Evolutionary conservation across 441 rosid species (phyloP).

Genomic region (Geranium incanum): DNA sequence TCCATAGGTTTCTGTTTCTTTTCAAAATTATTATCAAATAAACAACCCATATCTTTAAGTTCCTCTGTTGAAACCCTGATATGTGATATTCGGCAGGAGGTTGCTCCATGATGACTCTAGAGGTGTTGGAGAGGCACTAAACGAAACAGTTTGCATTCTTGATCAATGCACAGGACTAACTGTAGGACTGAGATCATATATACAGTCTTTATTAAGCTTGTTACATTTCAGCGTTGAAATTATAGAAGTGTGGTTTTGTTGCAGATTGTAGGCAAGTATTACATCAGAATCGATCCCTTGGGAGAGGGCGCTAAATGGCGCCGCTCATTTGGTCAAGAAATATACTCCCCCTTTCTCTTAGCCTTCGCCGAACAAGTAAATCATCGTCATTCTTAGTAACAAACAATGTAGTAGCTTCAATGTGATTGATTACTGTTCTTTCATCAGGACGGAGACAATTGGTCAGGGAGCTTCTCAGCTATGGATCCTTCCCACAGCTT

Average conservation of each 20-base stretch:
- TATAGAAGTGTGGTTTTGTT: not conserved
- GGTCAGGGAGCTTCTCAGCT: conserved; percentile 41
- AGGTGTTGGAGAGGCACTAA: conserved; percentile 85
- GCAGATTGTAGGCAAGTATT: conserved; percentile 58
- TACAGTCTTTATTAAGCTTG: not conserved
- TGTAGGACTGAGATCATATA: conserved; percentile 34
- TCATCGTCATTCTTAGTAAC: conserved; percentile 2
- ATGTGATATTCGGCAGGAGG: conserved; percentile 47
- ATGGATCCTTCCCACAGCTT: conserved; percentile 53
- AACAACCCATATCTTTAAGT: not conserved
- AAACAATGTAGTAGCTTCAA: not conserved
- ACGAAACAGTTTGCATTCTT: conserved; percentile 75
- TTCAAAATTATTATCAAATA: not conserved
- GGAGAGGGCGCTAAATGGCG: conserved; percentile 75
- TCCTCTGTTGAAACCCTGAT: not conserved
- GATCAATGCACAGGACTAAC: conserved; percentile 68
- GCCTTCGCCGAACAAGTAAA: conserved; percentile 69
- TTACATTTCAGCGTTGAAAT: not conserved
- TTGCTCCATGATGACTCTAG: conserved; percentile 81
- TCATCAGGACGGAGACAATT: conserved; percentile 44
- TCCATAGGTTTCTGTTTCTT: conserved; percentile 57
- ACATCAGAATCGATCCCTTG: conserved; percentile 52
- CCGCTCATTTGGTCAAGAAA: conserved; percentile 63
- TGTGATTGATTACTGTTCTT: conserved; percentile 12
- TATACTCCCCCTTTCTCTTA: conserved; percentile 63